These are phyloP conservation scores for Hyparrhenia diplandra DNA, from an alignment of 176 grass and related monocot genomes.

Conservation along the genomic window DNA sequence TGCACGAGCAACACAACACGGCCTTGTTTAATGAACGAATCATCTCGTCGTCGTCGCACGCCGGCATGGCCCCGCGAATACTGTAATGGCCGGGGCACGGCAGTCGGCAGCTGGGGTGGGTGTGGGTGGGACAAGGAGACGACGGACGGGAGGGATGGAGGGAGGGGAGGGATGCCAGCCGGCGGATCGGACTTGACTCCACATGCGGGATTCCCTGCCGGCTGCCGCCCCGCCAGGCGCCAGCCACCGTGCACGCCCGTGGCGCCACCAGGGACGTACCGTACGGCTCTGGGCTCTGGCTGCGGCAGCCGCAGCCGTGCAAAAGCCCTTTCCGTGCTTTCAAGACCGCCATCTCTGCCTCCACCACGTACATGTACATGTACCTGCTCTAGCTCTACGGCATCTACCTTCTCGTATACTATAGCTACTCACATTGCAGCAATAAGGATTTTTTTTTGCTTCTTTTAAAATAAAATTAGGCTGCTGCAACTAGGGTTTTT, in stretches of 20 bases:
- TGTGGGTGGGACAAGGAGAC: background rate
- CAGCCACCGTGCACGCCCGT: background rate
- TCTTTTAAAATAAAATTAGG: too few relatives aligned
- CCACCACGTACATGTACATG: too few relatives aligned
- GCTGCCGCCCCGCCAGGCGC: background rate
- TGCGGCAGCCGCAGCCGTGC: background rate
- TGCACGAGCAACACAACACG: background rate
- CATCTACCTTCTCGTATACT: too few relatives aligned
- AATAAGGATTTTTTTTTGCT: too few relatives aligned
- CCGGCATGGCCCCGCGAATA: constrained; percentile 11
- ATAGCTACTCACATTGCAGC: too few relatives aligned
- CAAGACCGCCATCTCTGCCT: background rate
- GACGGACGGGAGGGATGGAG: background rate
- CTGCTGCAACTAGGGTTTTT: too few relatives aligned
- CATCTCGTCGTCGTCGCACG: background rate
- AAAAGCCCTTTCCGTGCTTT: constrained; percentile 6
- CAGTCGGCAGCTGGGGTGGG: background rate
- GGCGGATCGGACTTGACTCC: constrained; percentile 21
- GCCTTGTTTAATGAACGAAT: background rate
- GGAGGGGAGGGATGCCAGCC: background rate
- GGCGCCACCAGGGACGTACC: background rate
- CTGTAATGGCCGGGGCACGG: background rate
- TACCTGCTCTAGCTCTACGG: too few relatives aligned
- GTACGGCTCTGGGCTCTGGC: background rate
- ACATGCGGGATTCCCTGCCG: constrained; percentile 47